Base-by-base conservation (phyloP, 1,139 yeast genomes). In the Debaryomyces udenii region DNA sequence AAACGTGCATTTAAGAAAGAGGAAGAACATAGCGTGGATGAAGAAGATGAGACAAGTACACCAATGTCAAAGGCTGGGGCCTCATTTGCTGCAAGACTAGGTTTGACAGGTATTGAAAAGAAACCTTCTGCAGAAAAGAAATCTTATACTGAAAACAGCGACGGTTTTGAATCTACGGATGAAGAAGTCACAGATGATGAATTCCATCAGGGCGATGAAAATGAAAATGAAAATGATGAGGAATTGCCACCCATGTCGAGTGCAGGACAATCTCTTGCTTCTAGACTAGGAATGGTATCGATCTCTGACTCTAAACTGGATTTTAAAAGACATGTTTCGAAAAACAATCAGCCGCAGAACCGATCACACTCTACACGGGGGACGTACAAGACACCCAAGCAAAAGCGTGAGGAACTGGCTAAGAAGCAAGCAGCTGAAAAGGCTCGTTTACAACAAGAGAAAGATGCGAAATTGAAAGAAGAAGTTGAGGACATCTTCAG, bases 401-500 rank as follows among this genome's bases (percentile, higher is more conserved):
- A 50, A 39, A 35, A 38, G 37, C 46, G 42, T 37, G 48, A 41
- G 24, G 49, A 40, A 31, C 33, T 31, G 24, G 31, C 27, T 34
- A 38, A 31, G 30, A 48, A 40, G 40, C 45, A 41, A 39, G 35
- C 41, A 23, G 35, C 37, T 31, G 42, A 45, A 38, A 42, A 51
- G 34, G 49, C 48, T 24, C 29, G 32, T 16, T 20, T 28, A 31
- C 27, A 32, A 13, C 26, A 27, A 15, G 22, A 39, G 29, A 31
- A 27, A 36, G 62, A 57, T n/a, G 61, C 56, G 18, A 42, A 54
- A 34, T 49, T 56, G 24, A 50, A 60, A 40, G 53, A 55, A 24
- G 72, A 67, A 38, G 59, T 68, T 14, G 53, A 57, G 26, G 57
- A 56, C 29, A 56, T 68, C 56, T 56, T 67, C 33, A 62, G 58